Evolutionary conservation across 75 land plant genomes (phyloP), one percentile per base, ranked within the genome.

Genomic region (Larix kaempferi): DNA sequence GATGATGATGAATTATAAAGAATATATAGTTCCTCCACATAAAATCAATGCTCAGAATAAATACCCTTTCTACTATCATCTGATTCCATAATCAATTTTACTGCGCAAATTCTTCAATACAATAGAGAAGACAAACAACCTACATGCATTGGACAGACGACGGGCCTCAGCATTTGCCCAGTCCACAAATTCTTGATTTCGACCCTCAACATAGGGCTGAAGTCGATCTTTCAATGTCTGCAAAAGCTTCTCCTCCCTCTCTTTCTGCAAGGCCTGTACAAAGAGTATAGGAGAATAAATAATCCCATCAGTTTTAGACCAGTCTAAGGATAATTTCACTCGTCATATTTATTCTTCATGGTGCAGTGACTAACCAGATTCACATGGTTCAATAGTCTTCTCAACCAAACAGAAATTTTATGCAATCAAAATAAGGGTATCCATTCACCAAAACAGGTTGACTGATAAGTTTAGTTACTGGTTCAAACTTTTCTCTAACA

Each of bases 91-190:
- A 33, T 37, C 35, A 65, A 65, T 17, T 65, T 65, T 19, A 65
- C 39, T 33, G 16, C 2, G 19, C 19, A 49, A 44, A 22, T 44
- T 41, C 14, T 2, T n/a, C 35, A 37, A 37, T 59, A 65, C 61
- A 76, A 23, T 25, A 15, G 41, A 78, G 33, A 64, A 56, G 60
- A 66, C 57, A 81, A 37, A 19, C 55, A 22, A 7, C 77, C 59
- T 88, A 95, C 98, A 96, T 79, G 92, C 92, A 57, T 80, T 52
- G 60, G 96, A 91, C 1, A 95, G 89, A 11, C 80, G 86, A 8
- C 76, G 71, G 6, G 94, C 96, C 78, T 95, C 98, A 57, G 83
- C 59, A 54, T 83, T 93, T 75, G 94, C 96, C 94, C 92, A 88
- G 7, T 57, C 57, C n/a, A 76, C 71, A 74, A 95, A 95, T 49